A percentile compares a stretch with the other conserved stretches of the same genome.
phyloP scores from a whole-genome alignment of 2,329 filamentous ascomycete species.

The Nemania bipapillata region DNA sequence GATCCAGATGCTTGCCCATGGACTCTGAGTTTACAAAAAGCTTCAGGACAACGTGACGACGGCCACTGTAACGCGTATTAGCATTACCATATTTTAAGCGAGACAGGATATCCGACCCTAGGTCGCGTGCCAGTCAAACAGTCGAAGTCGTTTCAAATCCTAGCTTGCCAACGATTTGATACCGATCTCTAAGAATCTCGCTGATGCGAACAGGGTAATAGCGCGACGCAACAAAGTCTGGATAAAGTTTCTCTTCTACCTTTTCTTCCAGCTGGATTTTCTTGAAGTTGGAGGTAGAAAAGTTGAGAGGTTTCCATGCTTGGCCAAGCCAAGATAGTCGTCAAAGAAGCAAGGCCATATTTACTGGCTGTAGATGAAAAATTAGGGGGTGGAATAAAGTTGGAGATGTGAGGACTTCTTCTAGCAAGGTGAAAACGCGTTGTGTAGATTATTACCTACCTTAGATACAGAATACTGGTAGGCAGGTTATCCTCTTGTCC shows the following conservation, averaged over 20 bases:
- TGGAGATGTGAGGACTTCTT: too few species aligned
- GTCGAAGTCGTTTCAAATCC: slow-evolving; percentile 42
- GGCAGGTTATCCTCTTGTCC: too few species aligned
- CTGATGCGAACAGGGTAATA: slow-evolving; percentile 36
- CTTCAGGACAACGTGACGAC: slow-evolving; percentile 53
- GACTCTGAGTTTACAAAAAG: slow-evolving; percentile 43
- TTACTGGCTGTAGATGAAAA: slow-evolving; percentile 4
- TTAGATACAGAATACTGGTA: too few species aligned
- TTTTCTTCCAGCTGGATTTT: slow-evolving; percentile 19
- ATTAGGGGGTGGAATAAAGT: background rate
- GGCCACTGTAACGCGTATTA: slow-evolving; percentile 35
- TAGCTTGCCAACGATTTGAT: slow-evolving; percentile 45
- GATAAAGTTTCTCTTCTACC: slow-evolving; percentile 33
- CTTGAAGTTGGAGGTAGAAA: slow-evolving; percentile 32
- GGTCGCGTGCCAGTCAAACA: slow-evolving; percentile 43
- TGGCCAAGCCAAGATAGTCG: slow-evolving; percentile 25
- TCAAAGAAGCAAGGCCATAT: slow-evolving; percentile 26
- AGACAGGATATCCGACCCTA: slow-evolving; percentile 30
- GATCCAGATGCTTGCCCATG: slow-evolving; percentile 44
- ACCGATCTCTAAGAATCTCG: slow-evolving; percentile 34
- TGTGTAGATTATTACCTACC: too few species aligned
- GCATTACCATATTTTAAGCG: background rate
- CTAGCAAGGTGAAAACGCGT: too few species aligned
- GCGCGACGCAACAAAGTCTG: slow-evolving; percentile 28
- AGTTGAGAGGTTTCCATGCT: slow-evolving; percentile 34